A percentile compares a stretch with the other conserved stretches of the same genome.
Conservation (phyloP, 177 flowering plant species). For the Viscum album region DNA sequence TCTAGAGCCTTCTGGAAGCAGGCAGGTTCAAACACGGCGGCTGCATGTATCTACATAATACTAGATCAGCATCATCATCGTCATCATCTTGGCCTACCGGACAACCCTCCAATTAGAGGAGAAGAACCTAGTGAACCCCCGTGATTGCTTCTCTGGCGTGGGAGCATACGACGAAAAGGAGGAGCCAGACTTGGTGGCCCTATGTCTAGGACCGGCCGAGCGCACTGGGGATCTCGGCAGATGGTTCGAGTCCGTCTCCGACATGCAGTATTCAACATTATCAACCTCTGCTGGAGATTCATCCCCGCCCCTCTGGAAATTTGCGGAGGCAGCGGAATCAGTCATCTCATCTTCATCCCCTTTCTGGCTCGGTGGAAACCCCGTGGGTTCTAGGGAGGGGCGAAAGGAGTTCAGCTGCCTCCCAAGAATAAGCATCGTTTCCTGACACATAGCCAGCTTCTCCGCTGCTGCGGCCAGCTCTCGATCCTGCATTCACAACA, state of each 20-base stretch:
- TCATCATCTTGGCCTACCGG: too few relatives aligned
- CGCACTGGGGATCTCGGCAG: slow-evolving; percentile 44
- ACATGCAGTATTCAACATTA: slow-evolving; percentile 32
- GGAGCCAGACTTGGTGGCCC: slow-evolving; percentile 52
- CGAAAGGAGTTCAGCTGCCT: slow-evolving; percentile 67
- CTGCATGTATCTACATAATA: too few relatives aligned
- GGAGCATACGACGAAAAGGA: slow-evolving; percentile 40
- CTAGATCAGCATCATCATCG: too few relatives aligned
- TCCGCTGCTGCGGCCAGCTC: slow-evolving; percentile 87
- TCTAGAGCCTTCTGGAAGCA: too few relatives aligned
- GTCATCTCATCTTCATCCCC: slow-evolving; percentile 30
- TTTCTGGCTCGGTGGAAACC: slow-evolving; percentile 38
- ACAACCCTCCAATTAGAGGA: slow-evolving; percentile 47
- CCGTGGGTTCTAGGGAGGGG: slow-evolving; percentile 45
- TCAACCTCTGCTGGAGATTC: slow-evolving; percentile 43
- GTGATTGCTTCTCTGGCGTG: slow-evolving; percentile 58
- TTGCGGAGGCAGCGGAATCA: slow-evolving; percentile 25
- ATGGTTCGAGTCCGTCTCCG: slow-evolving; percentile 37
- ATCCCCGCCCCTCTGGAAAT: slow-evolving; percentile 24
- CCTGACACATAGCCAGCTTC: slow-evolving; percentile 96
- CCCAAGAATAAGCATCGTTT: slow-evolving; percentile 87
- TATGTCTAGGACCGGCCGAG: slow-evolving; percentile 40
- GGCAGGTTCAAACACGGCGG: too few relatives aligned
- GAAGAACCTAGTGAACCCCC: slow-evolving; percentile 75
- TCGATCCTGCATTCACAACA: slow-evolving; percentile 42